These are phyloP conservation scores for Erigeron canadensis DNA, from an alignment of 129 eudicot genomes.

Conservation along the genomic window DNA sequence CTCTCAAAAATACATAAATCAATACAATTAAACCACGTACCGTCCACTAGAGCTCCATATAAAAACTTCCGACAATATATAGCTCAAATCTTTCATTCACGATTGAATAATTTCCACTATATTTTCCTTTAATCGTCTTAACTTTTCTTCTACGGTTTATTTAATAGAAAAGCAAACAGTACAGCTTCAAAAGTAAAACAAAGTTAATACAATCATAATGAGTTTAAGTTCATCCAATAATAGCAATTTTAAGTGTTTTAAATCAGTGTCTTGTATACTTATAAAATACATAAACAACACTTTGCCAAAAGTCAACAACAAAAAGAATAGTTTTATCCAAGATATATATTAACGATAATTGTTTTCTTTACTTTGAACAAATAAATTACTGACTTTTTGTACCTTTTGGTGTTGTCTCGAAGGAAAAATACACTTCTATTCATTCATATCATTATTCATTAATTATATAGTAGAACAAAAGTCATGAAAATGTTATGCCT, in stretches of 20 bases:
- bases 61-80: too few species aligned
- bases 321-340: background rate
- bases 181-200: background rate
- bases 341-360: too few species aligned
- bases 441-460: too few species aligned
- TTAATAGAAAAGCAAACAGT: background rate
- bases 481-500: too few species aligned
- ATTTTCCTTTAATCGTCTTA: background rate
- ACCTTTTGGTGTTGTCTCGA: too few species aligned
- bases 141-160: background rate
- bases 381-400: too few species aligned
- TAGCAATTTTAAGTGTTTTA: background rate
- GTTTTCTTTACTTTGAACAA: too few species aligned
- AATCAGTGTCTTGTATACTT: background rate
- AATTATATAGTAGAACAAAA: too few species aligned
- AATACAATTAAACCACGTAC: too few species aligned
- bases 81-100: background rate
- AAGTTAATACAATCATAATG: background rate
- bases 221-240: background rate
- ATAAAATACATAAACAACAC: conserved; percentile 4
- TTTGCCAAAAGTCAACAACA: background rate
- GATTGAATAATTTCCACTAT: background rate
- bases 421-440: too few species aligned
- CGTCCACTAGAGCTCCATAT: too few species aligned
- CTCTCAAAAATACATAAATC: too few species aligned